A percentile compares a stretch with the other conserved stretches of the same genome.
These are phyloP conservation scores for Alnus glutinosa DNA, from an alignment of 306 rosid genomes.

Conservation along the genomic window DNA sequence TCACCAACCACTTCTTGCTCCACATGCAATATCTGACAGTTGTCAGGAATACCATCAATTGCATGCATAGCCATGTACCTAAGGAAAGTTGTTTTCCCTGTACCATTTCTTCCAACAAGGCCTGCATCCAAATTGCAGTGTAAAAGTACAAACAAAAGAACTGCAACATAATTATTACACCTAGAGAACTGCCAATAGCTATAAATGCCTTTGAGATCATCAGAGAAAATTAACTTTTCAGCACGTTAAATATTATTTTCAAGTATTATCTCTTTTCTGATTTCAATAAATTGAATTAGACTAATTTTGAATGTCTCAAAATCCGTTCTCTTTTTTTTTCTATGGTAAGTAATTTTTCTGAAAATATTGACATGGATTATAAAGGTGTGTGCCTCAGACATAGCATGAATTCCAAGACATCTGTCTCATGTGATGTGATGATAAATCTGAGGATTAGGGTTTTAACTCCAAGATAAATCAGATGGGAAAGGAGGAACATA, in stretches of 20 bases:
- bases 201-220: background rate
- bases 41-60: slow-evolving; percentile 88
- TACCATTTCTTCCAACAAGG: slow-evolving; percentile 95
- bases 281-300: background rate
- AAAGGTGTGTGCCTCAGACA: background rate
- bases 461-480: background rate
- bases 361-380: background rate
- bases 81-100: slow-evolving; percentile 95
- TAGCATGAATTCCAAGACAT: background rate
- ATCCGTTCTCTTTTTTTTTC: background rate
- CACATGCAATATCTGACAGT: slow-evolving; percentile 94
- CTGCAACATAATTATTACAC: background rate
- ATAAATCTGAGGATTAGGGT: background rate
- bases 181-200: background rate
- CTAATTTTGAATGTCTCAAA: background rate
- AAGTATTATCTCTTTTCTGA: background rate
- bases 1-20: slow-evolving; percentile 97
- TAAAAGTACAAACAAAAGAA: background rate
- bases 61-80: slow-evolving; percentile 99
- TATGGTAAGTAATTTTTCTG: background rate
- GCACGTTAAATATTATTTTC: background rate
- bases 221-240: background rate
- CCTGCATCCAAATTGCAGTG: slow-evolving; percentile 42
- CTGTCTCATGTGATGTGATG: background rate
- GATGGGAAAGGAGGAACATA: background rate